Conservation (phyloP, 371 early-diverging fungal genomes). For the Mucor saturninus region DNA sequence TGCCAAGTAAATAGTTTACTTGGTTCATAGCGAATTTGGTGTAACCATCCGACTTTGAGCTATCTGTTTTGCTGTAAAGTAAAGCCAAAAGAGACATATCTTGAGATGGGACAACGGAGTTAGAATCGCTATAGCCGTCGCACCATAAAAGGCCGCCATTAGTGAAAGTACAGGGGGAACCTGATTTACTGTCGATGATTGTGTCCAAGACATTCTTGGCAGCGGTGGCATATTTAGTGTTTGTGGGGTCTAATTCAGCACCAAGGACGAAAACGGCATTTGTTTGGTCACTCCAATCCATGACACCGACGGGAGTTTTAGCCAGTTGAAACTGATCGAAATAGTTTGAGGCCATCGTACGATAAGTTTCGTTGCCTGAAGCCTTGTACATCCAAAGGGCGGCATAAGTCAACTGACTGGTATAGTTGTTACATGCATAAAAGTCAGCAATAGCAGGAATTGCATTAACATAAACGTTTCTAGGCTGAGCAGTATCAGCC, state of each 20-base stretch:
- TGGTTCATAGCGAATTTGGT: constrained; percentile 52
- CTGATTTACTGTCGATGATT: constrained; percentile 29
- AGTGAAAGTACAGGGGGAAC: constrained; percentile 51
- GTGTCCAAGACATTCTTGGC: constrained; percentile 44
- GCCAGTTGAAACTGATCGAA: constrained; percentile 45
- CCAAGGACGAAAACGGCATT: constrained; percentile 59
- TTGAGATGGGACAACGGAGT: constrained; percentile 55
- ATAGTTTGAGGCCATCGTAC: constrained; percentile 53
- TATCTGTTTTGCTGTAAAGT: constrained; percentile 38
- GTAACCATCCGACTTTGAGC: constrained; percentile 38
- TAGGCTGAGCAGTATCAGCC: constrained; percentile 57
- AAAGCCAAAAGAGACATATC: constrained; percentile 51
- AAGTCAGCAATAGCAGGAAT: constrained; percentile 44
- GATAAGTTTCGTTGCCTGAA: constrained; percentile 51
- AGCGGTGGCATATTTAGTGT: constrained; percentile 42
- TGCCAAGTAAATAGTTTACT: constrained; percentile 62
- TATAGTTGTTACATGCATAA: constrained; percentile 51
- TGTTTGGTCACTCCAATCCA: constrained; percentile 63
- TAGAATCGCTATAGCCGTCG: constrained; percentile 49
- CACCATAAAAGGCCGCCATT: constrained; percentile 64
- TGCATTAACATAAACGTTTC: constrained; percentile 55
- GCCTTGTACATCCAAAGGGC: constrained; percentile 69
- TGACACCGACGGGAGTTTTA: constrained; percentile 19
- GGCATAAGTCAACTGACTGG: constrained; percentile 63
- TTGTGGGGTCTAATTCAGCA: constrained; percentile 46